Base-by-base conservation (phyloP, 805 yeast genomes). In the Yamadazyma sp. region DNA sequence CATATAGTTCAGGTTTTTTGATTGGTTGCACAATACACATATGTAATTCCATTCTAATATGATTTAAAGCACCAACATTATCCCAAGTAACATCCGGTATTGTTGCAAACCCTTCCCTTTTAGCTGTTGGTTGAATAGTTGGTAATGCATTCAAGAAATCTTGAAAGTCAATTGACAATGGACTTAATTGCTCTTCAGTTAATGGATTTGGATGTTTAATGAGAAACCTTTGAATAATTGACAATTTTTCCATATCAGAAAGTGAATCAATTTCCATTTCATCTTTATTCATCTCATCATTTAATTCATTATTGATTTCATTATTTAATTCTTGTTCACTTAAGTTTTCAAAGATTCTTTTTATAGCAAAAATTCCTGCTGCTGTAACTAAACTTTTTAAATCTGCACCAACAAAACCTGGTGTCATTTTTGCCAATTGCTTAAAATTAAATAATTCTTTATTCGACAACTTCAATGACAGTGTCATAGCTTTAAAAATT, bases 1-100 rank as follows among this genome's bases (percentile, higher is more conserved):
- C 80, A 54, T 85, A 93, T 14, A 91, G 63, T 43, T 91, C 97
- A 1, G 98, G 98, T 44, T 86, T 76, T 52, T 82, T 81, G 48
- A 93, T 89, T 1, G 98, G 98, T 56, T 91, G 97, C 1, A 93
- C 98, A 44, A 93, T 87, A 10, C 98, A 95, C 93, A 88, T 87
- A 54, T 93, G 96, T 20, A 93, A 68, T 57, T 93, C 98, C 55
- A 86, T 81, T 48, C 98, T 73, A 23, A 87, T 80, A 12, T 76
- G 72, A 6, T 76, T 62, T 41, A 93, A 69, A 0, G 98, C 98
- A 44, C 98, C 98, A 23, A 93, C 95, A 53, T 82, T 84, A 5
- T 81, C 75, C 98, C 98, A 93, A 5, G 95, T 80, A 3, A 93
- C 96, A 56, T 93, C 98, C 0, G 98, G 98, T 9, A 93, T 94